phyloP scores from a whole-genome alignment of 345 rosid genomes.

The Populus euphratica region DNA sequence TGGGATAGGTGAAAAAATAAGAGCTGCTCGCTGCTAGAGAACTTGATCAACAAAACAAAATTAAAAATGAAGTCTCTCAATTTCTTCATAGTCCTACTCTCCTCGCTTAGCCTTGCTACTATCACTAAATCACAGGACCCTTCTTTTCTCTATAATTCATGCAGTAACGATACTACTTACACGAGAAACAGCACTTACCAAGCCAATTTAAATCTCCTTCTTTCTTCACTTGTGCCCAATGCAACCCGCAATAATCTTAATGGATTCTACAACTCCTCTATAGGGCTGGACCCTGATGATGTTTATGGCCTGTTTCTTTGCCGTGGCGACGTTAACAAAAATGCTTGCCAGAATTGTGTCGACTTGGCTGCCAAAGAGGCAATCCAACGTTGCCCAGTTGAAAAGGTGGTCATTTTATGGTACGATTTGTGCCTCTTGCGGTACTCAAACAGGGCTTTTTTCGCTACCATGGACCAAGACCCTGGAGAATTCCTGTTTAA shows the following conservation, averaged over 20 bases:
- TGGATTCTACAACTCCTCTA: constrained; percentile 7
- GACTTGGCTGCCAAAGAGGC: constrained; percentile 13
- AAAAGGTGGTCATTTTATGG: constrained; percentile 34
- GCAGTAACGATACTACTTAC: neutral
- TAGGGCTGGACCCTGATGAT: neutral
- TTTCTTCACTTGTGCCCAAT: constrained; percentile 8
- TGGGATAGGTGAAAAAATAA: too few relatives aligned
- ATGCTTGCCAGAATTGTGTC: constrained; percentile 35
- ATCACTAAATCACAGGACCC: constrained; percentile 2
- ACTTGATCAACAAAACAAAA: neutral
- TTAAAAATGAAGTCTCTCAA: neutral
- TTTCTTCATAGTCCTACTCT: neutral
- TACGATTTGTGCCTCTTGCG: constrained; percentile 44
- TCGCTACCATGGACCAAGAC: neutral
- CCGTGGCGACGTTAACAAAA: constrained; percentile 10
- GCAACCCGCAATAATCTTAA: neutral
- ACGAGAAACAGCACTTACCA: constrained; percentile 4
- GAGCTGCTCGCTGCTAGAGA: neutral
- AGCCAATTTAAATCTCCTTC: constrained; percentile 8
- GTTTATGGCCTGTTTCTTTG: constrained; percentile 25
- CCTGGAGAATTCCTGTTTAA: neutral
- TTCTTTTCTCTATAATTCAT: neutral
- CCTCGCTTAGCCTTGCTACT: neutral
- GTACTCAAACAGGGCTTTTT: constrained; percentile 40
- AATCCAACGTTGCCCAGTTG: constrained; percentile 22